Conservation (phyloP, 345 rosid species). For the Chamaenerion angustifolium region DNA sequence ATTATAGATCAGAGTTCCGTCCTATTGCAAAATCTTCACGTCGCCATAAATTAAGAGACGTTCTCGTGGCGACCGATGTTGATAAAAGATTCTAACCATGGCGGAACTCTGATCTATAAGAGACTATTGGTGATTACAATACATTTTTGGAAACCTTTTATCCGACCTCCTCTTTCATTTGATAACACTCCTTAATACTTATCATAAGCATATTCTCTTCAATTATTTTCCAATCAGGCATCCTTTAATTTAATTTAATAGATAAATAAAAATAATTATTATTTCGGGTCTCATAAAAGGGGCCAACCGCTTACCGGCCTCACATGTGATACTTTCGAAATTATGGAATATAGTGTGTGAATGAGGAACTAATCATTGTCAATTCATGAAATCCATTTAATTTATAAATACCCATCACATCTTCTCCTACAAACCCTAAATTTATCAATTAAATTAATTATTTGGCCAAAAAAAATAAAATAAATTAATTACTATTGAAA, state of each 20-base stretch:
- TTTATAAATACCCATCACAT: neutral
- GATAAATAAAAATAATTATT: neutral
- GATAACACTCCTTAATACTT: too few relatives aligned
- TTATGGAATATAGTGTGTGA: constrained; percentile 8
- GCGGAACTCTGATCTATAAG: too few relatives aligned
- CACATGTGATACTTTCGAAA: constrained; percentile 18
- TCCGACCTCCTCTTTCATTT: too few relatives aligned
- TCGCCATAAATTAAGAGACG: too few relatives aligned
- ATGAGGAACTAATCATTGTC: constrained; percentile 22
- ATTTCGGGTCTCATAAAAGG: neutral
- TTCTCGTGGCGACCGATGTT: too few relatives aligned
- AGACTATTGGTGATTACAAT: too few relatives aligned
- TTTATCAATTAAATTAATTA: neutral
- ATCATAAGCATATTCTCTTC: constrained; percentile 39
- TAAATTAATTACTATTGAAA: neutral
- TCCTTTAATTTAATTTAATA: neutral
- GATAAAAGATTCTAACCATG: too few relatives aligned
- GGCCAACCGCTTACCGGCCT: constrained; percentile 13
- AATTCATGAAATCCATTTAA: constrained; percentile 1
- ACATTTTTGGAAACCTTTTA: too few relatives aligned
- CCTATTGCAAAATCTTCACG: too few relatives aligned
- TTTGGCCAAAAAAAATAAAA: too few relatives aligned
- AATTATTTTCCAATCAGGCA: constrained; percentile 23
- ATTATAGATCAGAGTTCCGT: too few relatives aligned
- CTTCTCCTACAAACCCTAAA: neutral